Conservation (phyloP, 208 protist species). For the Wallacemonas sp. region DNA sequence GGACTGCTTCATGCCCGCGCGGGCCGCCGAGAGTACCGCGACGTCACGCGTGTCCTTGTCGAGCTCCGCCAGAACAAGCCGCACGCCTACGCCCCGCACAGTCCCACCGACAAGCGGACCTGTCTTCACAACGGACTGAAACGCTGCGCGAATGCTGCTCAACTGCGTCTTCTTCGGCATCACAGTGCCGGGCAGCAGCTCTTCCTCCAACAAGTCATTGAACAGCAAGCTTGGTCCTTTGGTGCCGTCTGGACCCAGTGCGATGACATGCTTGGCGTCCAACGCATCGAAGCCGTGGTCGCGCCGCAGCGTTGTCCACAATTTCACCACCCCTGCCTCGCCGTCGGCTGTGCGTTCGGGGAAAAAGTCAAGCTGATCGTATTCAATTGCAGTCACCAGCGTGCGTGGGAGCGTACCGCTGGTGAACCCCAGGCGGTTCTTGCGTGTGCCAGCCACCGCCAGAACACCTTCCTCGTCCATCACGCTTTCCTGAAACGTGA, state of each 20-base stretch:
- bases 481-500: slow-evolving; percentile 98
- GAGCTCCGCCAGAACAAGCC: slow-evolving; percentile 62
- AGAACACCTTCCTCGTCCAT: slow-evolving; percentile 85
- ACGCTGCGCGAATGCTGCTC: slow-evolving; percentile 33
- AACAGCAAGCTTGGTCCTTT: slow-evolving; percentile 96
- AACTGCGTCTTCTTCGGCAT: neutral
- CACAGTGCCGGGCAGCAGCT: slow-evolving; percentile 24
- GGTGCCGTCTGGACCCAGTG: slow-evolving; percentile 88
- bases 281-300: slow-evolving; percentile 97
- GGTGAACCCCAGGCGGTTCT: slow-evolving; percentile 49
- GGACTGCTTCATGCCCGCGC: slow-evolving; percentile 93
- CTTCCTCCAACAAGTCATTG: slow-evolving; percentile 95
- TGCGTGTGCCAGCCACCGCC: slow-evolving; percentile 52
- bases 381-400: slow-evolving; percentile 51
- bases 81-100: slow-evolving; percentile 57
- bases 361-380: slow-evolving; percentile 54
- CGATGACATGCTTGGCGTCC: slow-evolving; percentile 93
- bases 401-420: slow-evolving; percentile 39
- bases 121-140: slow-evolving; percentile 67
- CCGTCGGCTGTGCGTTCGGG: neutral
- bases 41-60: slow-evolving; percentile 32
- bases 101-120: slow-evolving; percentile 98
- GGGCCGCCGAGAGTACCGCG: slow-evolving; percentile 80
- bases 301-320: slow-evolving; percentile 56
- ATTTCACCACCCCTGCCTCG: slow-evolving; percentile 9